Base-by-base conservation (phyloP, 768 basidiomycete species). In the Psilocybe azurescens region DNA sequence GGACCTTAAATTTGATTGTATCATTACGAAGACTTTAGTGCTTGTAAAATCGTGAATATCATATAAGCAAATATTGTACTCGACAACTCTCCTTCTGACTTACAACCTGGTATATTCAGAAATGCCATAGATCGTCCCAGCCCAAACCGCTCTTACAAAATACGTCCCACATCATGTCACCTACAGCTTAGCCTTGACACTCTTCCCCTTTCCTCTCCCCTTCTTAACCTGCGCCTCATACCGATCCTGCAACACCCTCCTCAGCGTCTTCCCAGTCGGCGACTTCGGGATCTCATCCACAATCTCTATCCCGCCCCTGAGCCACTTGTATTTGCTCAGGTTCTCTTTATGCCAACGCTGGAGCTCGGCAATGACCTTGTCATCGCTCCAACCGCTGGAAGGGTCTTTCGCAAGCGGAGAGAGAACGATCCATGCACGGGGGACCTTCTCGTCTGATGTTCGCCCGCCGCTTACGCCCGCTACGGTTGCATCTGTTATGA, bases 371-470 rank as follows among this genome's bases (percentile, higher is more conserved):
- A 82, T 68, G 6, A 80, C 82, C 41, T 68, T 72, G 5, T 65
- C 65, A 0, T 70, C 70, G 8, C 89, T 88, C 4, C 79, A 67
- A 32, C 44, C 38, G 56, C 58, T 20, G 41, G 41, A 44, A n/a
- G 41, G 14, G 14, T 44, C 41, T 44, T 36, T 36, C 6, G 11
- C 33, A 1, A 7, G 33, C 6, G 75, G 63, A 59, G 86, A 89
- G 6, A 93, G 74, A 0, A 93, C 89, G 47, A 94, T 68, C 92
- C 92, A 94, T 1, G 93, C 93, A 1, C 87, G 84, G 0, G 92
- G 91, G 1, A 89, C 80, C 67, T 86, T 87, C 75, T 93, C 92
- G 68, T 92, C 90, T 0, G 79, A 78, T 0, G 88, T 88, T 3
- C 88, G 86, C 0, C 87, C 89, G 11, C 90, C 90, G 18, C 79